Conservation (phyloP, 78 protist species). For the Guillardia theta region DNA sequence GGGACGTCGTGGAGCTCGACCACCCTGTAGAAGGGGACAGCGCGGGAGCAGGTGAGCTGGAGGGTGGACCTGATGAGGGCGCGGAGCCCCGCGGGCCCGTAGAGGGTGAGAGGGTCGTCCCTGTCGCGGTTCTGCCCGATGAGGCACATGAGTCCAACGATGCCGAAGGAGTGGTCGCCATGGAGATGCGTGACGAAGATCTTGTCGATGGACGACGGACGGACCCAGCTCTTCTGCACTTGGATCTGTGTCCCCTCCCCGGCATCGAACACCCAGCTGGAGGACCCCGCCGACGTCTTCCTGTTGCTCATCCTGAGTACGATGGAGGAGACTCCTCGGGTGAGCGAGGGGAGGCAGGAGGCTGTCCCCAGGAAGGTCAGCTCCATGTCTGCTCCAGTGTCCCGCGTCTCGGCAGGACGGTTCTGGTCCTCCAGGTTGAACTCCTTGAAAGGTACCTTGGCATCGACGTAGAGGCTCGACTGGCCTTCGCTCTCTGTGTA, state of each 20-base stretch:
- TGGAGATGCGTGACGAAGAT: constrained; percentile 67
- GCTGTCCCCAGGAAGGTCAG: constrained; percentile 57
- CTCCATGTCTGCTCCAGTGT: neutral
- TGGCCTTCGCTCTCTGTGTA: too few relatives aligned
- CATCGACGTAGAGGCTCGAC: too few relatives aligned
- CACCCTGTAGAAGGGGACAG: neutral
- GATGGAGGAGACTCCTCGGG: constrained; percentile 31
- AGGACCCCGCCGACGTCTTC: neutral
- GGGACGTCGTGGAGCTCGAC: neutral
- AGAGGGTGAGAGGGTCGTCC: constrained; percentile 17
- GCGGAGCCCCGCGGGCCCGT: constrained; percentile 57
- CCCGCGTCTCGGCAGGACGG: too few relatives aligned
- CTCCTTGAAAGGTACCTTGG: too few relatives aligned
- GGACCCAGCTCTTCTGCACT: neutral
- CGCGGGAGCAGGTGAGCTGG: constrained; percentile 6
- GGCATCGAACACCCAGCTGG: constrained; percentile 52
- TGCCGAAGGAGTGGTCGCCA: constrained; percentile 65
- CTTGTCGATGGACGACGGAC: neutral
- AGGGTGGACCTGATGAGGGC: constrained; percentile 37
- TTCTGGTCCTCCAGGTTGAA: too few relatives aligned
- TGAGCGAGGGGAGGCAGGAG: constrained; percentile 15
- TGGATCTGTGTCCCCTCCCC: constrained; percentile 58
- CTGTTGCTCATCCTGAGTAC: neutral
- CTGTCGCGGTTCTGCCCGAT: neutral
- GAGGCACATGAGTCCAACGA: constrained; percentile 49